Evolutionary conservation across 2,329 filamentous ascomycete species (phyloP).

Genomic region (Cordyceps cicadae): DNA sequence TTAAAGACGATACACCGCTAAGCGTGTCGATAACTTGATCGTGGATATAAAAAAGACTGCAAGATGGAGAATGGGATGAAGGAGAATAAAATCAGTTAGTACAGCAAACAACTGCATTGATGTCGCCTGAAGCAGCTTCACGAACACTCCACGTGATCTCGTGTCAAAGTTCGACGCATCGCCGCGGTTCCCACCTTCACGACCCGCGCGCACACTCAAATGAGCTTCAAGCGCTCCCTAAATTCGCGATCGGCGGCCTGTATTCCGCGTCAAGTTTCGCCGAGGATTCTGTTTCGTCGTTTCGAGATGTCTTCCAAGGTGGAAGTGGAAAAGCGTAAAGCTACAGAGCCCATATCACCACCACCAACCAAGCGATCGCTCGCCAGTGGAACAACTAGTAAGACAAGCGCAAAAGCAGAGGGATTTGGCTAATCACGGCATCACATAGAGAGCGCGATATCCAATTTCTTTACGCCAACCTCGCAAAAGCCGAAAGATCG

Average conservation of each 20-base stretch:
- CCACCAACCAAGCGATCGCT: constrained; percentile 45
- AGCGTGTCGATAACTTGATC: too few species aligned
- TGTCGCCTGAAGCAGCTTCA: background rate
- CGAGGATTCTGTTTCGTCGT: too few species aligned
- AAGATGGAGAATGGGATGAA: too few species aligned
- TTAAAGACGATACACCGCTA: too few species aligned
- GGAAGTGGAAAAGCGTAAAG: constrained; percentile 26
- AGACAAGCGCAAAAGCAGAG: constrained; percentile 11
- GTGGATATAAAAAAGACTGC: too few species aligned
- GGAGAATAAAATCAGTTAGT: too few species aligned
- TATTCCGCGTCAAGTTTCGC: background rate
- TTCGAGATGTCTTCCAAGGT: background rate
- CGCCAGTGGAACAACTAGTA: constrained; percentile 45
- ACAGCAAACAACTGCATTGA: too few species aligned
- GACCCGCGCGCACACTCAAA: background rate
- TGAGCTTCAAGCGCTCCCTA: background rate
- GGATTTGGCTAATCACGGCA: constrained; percentile 13
- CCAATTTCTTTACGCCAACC: constrained; percentile 78
- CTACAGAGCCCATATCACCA: constrained; percentile 41
- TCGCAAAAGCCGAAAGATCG: constrained; percentile 78
- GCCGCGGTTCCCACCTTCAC: constrained; percentile 6
- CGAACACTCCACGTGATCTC: constrained; percentile 2
- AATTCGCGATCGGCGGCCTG: background rate
- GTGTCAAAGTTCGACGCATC: constrained; percentile 1
- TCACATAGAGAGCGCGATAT: constrained; percentile 54